Evolutionary conservation across 352 stramenopile species (phyloP).

Genomic region (Peronosclerospora sorghi): DNA sequence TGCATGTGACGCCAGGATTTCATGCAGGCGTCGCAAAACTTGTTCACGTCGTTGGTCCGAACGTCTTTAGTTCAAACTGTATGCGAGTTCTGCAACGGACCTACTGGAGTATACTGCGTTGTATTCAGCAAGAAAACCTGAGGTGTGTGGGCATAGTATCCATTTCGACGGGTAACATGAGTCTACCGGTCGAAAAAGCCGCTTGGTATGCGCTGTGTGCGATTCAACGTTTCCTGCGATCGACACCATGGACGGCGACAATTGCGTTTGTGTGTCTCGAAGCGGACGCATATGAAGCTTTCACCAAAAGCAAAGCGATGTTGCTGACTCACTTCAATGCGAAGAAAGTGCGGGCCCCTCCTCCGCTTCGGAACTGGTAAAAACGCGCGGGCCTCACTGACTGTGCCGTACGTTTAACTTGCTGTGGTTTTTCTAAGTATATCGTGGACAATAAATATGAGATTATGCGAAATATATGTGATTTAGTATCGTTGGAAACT

Average conservation of each 20-base stretch:
- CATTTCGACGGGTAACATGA: conserved; percentile 57
- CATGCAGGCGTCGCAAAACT: conserved; percentile 38
- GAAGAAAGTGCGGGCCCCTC: not conserved
- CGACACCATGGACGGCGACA: conserved; percentile 30
- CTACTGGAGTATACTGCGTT: conserved; percentile 28
- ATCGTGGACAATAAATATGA: no score
- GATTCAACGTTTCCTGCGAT: conserved; percentile 40
- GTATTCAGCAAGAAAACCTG: conserved; percentile 27
- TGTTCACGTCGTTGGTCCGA: conserved; percentile 49
- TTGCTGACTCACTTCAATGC: conserved; percentile 16
- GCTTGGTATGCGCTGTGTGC: conserved; percentile 34
- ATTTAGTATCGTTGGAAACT: no score
- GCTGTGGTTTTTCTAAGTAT: no score
- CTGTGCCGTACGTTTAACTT: no score
- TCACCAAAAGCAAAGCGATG: conserved; percentile 19
- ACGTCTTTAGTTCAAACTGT: conserved; percentile 14
- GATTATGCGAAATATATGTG: no score
- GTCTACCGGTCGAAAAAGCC: conserved; percentile 22
- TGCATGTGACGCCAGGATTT: conserved; percentile 36
- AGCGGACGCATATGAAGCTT: conserved; percentile 25
- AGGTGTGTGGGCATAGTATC: conserved; percentile 45
- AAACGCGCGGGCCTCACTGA: no score
- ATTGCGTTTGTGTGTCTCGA: conserved; percentile 49
- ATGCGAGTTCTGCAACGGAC: conserved; percentile 19
- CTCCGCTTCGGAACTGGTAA: not conserved